phyloP scores from a whole-genome alignment of 140 eudicot species.

The Erigeron philadelphicus region DNA sequence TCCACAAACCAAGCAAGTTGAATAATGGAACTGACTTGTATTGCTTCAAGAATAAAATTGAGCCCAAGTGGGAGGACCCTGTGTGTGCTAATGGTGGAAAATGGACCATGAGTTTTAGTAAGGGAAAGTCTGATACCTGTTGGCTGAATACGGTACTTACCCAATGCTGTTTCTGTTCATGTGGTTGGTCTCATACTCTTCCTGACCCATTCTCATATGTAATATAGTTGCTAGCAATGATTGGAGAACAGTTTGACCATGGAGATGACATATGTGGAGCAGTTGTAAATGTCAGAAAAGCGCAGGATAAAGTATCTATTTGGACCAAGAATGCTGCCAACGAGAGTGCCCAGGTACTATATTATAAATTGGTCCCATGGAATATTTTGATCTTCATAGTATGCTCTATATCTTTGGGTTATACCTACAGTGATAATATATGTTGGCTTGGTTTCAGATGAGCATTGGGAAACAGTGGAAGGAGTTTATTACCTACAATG shows the following conservation, averaged over 20 bases:
- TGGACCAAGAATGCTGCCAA: constrained; percentile 98
- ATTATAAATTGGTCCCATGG: not conserved
- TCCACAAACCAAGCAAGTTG: constrained; percentile 77
- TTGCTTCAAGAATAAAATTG: constrained; percentile 72
- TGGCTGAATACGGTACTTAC: constrained; percentile 81
- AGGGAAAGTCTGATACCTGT: constrained; percentile 52
- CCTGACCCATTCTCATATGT: not conserved
- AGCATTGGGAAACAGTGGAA: constrained; percentile 94
- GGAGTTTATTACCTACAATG: constrained; percentile 61
- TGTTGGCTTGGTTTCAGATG: constrained; percentile 36
- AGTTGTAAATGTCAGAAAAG: constrained; percentile 72
- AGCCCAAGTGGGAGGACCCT: constrained; percentile 98
- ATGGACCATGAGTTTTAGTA: constrained; percentile 60
- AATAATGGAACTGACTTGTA: constrained; percentile 49
- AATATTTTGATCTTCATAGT: not conserved
- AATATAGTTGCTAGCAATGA: constrained; percentile 77
- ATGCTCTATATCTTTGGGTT: constrained; percentile 1
- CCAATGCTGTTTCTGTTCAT: not conserved
- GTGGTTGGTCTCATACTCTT: not conserved
- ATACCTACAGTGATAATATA: not conserved
- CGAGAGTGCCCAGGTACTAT: constrained; percentile 78
- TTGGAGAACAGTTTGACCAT: constrained; percentile 93
- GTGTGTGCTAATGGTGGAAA: constrained; percentile 94
- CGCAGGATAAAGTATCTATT: constrained; percentile 54
- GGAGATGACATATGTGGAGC: constrained; percentile 98